Evolutionary conservation across 192 early-diverging fungal species (phyloP), one percentile per base, ranked within the genome.

Genomic region (Coemansia sp.): DNA sequence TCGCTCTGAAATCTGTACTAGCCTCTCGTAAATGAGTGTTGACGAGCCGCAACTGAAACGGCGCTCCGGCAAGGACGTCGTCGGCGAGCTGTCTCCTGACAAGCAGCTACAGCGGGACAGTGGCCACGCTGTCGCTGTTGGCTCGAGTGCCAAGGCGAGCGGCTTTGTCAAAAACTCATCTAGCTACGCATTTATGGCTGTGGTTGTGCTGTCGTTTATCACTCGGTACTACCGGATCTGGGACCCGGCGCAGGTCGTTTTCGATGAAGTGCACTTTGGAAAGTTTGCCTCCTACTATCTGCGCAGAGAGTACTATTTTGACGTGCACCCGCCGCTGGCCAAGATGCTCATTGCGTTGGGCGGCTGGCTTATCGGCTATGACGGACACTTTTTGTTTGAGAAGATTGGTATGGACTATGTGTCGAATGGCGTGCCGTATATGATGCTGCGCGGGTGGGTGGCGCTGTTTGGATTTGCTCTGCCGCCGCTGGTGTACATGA

Each of bases 251-350:
- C 85, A 92, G 69, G 92, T 93, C 9, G 92, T 93, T 25, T 99
- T 99, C 75, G 97, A 99, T 75, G 97, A 99, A 70, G 96, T 98
- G 9, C 97, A 99, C 75, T 99, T 99, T 85, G 97, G 97, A 55
- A 99, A 99, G 75, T 99, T 99, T 71, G 94, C 94, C 16, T 88
- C 88, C 16, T 96, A 91, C 84, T 99, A 99, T 62, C 71, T 99
- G 34, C 86, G 88, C 11, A 77, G 93, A 11, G 82, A 87, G 26
- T 99, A 95, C 82, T 97, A 90, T 76, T 99, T 99, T 83, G 96
- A 99, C 68, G 95, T 99, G 20, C 96, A 99, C 65, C 96, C 96
- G 11, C 96, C 96, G 16, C 84, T 98, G 42, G 96, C 93, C 43
- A 98, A 97, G 69, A 77, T 99, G 77, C 81, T 97, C 77, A 73